These are phyloP conservation scores for Plasmodium billcollinsi DNA, from an alignment of 169 alveolate genomes.

Conservation along the genomic window DNA sequence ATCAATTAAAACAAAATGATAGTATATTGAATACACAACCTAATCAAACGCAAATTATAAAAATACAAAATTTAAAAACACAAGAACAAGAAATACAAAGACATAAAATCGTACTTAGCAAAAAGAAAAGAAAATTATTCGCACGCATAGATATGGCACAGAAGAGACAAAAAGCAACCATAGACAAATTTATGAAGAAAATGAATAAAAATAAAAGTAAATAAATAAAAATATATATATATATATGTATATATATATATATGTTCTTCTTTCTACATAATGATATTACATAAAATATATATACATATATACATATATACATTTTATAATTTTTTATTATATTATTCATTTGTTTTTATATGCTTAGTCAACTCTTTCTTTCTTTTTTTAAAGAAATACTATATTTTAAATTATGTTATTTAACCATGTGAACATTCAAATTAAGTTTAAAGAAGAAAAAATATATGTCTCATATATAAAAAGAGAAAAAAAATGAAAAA, in stretches of 20 bases:
- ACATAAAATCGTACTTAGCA: slow-evolving; percentile 48
- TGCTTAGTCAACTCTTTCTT: not conserved
- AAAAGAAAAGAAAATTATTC: slow-evolving; percentile 56
- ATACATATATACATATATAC: not conserved
- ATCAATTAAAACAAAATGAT: not conserved
- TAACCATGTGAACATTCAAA: too few relatives aligned
- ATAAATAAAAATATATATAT: not conserved
- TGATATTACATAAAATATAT: too few relatives aligned
- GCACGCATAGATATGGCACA: slow-evolving; percentile 36
- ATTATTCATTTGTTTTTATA: not conserved
- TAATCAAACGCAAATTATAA: not conserved
- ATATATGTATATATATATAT: not conserved
- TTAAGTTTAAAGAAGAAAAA: too few relatives aligned
- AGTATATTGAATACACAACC: not conserved
- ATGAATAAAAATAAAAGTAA: slow-evolving; percentile 2
- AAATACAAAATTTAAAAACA: not conserved
- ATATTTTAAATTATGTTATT: too few relatives aligned
- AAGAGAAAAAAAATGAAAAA: too few relatives aligned
- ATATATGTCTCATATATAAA: too few relatives aligned
- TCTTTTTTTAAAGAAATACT: not conserved
- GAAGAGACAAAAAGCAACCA: slow-evolving; percentile 19
- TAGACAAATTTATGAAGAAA: slow-evolving; percentile 47
- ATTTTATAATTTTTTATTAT: not conserved
- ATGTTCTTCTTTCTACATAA: too few relatives aligned
- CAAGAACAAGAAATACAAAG: slow-evolving; percentile 25